These are phyloP conservation scores for Narthecium ossifragum DNA, from an alignment of 106 monocot species.

Conservation along the genomic window DNA sequence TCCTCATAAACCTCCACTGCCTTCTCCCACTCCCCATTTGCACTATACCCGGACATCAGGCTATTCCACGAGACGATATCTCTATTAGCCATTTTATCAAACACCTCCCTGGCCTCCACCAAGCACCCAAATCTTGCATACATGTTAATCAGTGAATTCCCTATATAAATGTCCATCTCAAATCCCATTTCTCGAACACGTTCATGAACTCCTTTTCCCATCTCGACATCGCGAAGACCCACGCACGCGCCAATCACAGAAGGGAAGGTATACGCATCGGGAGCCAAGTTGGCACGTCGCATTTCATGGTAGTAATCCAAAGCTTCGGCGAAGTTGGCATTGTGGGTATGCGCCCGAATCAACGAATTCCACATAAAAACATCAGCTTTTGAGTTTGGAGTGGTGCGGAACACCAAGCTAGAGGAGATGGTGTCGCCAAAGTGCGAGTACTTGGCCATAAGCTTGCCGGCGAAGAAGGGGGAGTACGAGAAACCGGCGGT, in stretches of 20 bases:
- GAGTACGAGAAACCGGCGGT: neutral
- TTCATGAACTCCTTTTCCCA: conserved; percentile 1
- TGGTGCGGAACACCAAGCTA: conserved; percentile 2
- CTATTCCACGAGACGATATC: conserved; percentile 19
- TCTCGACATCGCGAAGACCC: conserved; percentile 5
- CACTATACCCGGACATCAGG: conserved; percentile 18
- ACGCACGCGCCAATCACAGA: conserved; percentile 21
- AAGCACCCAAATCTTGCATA: conserved; percentile 21
- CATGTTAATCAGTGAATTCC: conserved; percentile 26
- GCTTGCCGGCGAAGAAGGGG: conserved; percentile 9
- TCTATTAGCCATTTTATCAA: conserved; percentile 11
- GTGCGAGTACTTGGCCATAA: conserved; percentile 9
- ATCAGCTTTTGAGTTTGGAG: neutral
- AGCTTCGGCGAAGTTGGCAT: conserved; percentile 15
- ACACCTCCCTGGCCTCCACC: conserved; percentile 7
- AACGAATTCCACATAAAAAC: conserved; percentile 19
- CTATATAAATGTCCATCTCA: conserved; percentile 17
- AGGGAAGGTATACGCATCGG: conserved; percentile 29
- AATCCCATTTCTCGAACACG: conserved; percentile 13
- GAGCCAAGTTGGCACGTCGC: neutral
- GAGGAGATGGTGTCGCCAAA: neutral
- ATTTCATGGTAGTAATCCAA: conserved; percentile 7
- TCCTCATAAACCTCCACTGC: conserved; percentile 9
- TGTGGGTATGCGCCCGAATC: conserved; percentile 9
- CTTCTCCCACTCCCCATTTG: conserved; percentile 19